These are phyloP conservation scores for Alternaria arbusti DNA, from an alignment of 2,329 filamentous ascomycete genomes.

Conservation along the genomic window DNA sequence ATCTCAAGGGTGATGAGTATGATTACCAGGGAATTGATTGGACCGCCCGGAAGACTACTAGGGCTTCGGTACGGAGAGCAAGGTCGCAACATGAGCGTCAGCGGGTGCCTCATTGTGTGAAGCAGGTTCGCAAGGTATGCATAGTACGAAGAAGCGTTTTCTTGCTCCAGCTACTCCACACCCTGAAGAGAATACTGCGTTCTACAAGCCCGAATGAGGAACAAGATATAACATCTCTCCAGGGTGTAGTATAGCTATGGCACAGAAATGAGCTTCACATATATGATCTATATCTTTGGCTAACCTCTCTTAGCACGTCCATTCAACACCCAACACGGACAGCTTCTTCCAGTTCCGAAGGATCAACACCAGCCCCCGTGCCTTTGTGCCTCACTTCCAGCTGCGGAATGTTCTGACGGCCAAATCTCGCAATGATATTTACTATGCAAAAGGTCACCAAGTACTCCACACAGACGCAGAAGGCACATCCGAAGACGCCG, in stretches of 20 bases:
- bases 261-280: not conserved
- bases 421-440: constrained; percentile 61
- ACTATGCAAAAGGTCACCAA: constrained; percentile 58
- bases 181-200: not conserved
- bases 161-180: not conserved
- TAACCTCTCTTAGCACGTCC: constrained; percentile 20
- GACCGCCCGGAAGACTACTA: constrained; percentile 37
- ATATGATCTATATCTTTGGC: not conserved
- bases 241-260: not conserved
- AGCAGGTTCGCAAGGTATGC: constrained; percentile 28
- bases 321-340: constrained; percentile 49
- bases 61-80: constrained; percentile 31
- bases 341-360: constrained; percentile 57
- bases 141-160: not conserved
- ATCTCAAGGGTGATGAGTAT: constrained; percentile 43
- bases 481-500: constrained; percentile 48
- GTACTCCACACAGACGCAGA: constrained; percentile 59
- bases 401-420: constrained; percentile 64
- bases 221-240: not conserved
- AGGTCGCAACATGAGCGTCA: constrained; percentile 31
- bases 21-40: constrained; percentile 51
- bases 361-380: constrained; percentile 58
- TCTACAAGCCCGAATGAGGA: not conserved
- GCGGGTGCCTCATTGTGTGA: constrained; percentile 23
- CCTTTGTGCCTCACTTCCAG: constrained; percentile 64